Evolutionary conservation across 257 asterid genomes (phyloP).

Genomic region (Solanum virginianum): DNA sequence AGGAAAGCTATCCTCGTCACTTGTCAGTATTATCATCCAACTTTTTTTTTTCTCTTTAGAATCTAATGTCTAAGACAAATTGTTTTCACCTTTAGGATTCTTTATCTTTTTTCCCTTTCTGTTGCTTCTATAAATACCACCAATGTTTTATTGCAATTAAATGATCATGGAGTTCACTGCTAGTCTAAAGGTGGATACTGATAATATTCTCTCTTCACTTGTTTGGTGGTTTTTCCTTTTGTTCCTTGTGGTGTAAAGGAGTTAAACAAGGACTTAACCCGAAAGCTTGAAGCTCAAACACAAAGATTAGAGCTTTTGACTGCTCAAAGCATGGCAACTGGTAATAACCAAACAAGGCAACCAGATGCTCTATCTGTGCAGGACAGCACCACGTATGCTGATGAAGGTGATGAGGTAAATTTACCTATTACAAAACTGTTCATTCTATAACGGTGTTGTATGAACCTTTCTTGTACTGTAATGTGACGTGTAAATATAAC

Average conservation of each 20-base stretch:
- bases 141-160: background rate
- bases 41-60: background rate
- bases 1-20: background rate
- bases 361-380: conserved; percentile 27
- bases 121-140: background rate
- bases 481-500: background rate
- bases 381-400: conserved; percentile 45
- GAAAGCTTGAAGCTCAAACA: conserved; percentile 90
- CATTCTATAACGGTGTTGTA: background rate
- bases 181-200: background rate
- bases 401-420: conserved; percentile 97
- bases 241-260: conserved; percentile 38
- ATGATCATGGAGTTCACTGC: background rate
- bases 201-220: background rate
- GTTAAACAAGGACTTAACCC: conserved; percentile 64
- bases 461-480: background rate
- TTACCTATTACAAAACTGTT: background rate
- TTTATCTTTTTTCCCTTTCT: background rate
- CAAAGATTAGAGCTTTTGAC: conserved; percentile 88
- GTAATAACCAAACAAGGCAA: conserved; percentile 36
- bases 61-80: background rate
- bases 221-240: background rate
- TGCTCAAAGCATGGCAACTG: conserved; percentile 74
- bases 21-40: background rate
- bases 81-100: background rate